Evolutionary conservation across 2,329 filamentous ascomycete genomes (phyloP), one percentile per base, ranked within the genome.

Genomic region (Alternaria hordeiaustralica): DNA sequence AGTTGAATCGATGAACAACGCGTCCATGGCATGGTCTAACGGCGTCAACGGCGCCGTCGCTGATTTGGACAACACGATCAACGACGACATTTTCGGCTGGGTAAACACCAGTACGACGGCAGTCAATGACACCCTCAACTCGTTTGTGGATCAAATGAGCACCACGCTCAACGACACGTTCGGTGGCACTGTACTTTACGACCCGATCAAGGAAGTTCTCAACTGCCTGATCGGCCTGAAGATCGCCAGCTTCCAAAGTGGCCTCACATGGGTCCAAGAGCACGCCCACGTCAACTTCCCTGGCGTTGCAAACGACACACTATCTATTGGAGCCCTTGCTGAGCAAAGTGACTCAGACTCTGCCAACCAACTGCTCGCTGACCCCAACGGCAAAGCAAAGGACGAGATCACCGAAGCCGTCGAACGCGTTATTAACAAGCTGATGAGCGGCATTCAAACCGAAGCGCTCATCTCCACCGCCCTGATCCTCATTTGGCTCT

Each of bases 251-350:
- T 88, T 99, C 68, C 89, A 98, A 78, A 90, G 92, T 75, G 96
- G 92, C 12, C 85, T 98, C n/a, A 97, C 92, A 1, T 99, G 95
- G 95, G 92, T 97, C 11, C 88, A 92, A 73, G 90, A 98, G 70
- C 84, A 98, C 77, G 93, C 96, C 4, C 88, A 96, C 65, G 87
- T 99, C 71, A 84, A 88, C 63, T 91, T 99, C 71, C 96, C 96
- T 0, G 81, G 87, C 57, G 89, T 98, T 64, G 85, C 88, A 25
- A 90, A 92, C 72, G 87, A 97, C 77, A 92, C 92, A 1, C 97
- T 98, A 82, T 95, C 92, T 62, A 83, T 90, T 57, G 94, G 94
- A 45, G 92, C 94, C 60, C 83, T 88, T 30, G 84, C 83, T 25
- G 85, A 85, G 71, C 79, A 87, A 50, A 79, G 82, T 61, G 78